A percentile compares a stretch with the other conserved stretches of the same genome.
Conservation (phyloP, 2,329 filamentous ascomycete species). For the Penicillium sclerotiorum region DNA sequence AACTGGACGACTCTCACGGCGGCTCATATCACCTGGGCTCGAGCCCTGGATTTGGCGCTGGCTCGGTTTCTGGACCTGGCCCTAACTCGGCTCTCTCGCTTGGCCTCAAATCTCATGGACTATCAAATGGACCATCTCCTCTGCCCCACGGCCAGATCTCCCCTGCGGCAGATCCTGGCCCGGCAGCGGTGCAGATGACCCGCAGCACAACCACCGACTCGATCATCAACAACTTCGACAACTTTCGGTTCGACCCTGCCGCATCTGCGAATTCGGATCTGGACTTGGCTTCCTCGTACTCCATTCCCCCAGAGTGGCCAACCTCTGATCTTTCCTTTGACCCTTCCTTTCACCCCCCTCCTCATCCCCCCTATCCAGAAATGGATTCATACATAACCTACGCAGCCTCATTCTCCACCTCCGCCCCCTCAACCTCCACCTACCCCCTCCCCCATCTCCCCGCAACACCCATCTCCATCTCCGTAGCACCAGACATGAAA, state of each 20-base stretch:
- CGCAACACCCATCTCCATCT: not conserved
- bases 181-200: conserved; percentile 46
- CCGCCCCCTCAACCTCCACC: conserved; percentile 38
- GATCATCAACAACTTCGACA: conserved; percentile 46
- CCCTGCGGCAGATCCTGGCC: conserved; percentile 28
- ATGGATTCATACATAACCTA: conserved; percentile 35
- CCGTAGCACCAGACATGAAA: conserved; percentile 51
- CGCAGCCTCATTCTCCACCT: conserved; percentile 39
- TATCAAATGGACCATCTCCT: conserved; percentile 13
- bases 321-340: conserved; percentile 20
- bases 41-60: conserved; percentile 21
- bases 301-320: conserved; percentile 27
- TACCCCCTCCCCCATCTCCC: conserved; percentile 41
- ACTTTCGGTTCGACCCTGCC: conserved; percentile 49
- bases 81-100: conserved; percentile 15
- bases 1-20: conserved; percentile 13
- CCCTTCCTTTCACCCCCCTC: conserved; percentile 12
- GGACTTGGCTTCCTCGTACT: conserved; percentile 19
- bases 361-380: conserved; percentile 26
- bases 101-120: conserved; percentile 18
- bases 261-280: conserved; percentile 28
- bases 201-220: conserved; percentile 50
- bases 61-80: conserved; percentile 21
- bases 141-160: conserved; percentile 18
- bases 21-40: conserved; percentile 18